Evolutionary conservation across 169 alveolate genomes (phyloP), one percentile per base, ranked within the genome.

Genomic region (Plasmodium gallinaceum): DNA sequence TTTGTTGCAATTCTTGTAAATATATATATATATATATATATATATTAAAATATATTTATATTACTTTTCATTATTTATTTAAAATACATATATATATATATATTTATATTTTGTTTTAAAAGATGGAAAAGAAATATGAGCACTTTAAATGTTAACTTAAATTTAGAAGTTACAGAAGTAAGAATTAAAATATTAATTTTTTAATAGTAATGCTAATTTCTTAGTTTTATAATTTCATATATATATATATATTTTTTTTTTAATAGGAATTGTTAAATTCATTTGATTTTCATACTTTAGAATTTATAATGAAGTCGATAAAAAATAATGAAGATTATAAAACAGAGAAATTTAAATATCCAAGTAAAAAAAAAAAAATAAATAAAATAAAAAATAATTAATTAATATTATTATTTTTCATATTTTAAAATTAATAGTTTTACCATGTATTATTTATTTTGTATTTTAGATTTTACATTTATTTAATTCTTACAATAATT

Each of bases 111-210:
- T 58, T 32, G 2, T 20, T 18, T 48, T 60, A 18, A 48, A 48
- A 74, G 88, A 22, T 78, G 89, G 89, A 78, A 78, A 64, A 78
- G 58, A 42, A 78, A 64, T 58, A 78, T 78, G 89, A 78, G 89
- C 70, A 64, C 68, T 8, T 58, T 78, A 42, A 78, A 78, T 51
- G 64, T 66, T 18, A 46, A 66, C 14, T n/a, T 48, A 7, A 39
- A 78, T 45, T 72, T 78, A 22, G 89, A 78, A 64, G 12, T 78
- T 46, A 16, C 78, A 4, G 89, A 78, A 42, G 88, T 74, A 74
- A 18, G 42, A 26, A 64, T 51, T 51, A 72, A 72, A 54, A 72
- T 54, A 37, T 18, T 5, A 32, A 16, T 14, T 45, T 20, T 32
- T 8, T 8, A 10, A 24, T 24, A 20, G 8, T 5, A 10, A 12